phyloP scores from a whole-genome alignment of 2,329 filamentous ascomycete species.

The Tolypocladium tundrense region DNA sequence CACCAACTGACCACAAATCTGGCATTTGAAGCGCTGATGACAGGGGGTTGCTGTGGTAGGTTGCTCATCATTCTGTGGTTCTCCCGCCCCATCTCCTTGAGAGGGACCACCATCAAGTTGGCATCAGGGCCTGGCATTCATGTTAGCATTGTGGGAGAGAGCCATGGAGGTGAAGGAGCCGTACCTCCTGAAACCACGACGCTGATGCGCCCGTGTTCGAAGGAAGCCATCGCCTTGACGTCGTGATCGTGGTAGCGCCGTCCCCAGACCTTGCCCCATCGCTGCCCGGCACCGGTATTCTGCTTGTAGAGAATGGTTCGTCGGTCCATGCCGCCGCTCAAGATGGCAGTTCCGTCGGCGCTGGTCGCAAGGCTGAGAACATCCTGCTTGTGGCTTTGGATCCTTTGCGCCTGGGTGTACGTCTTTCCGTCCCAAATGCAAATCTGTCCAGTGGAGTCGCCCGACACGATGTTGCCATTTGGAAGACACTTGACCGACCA shows the following conservation, averaged over 20 bases:
- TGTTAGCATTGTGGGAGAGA: slow-evolving; percentile 2
- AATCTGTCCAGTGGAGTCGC: slow-evolving; percentile 88
- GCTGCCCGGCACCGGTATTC: slow-evolving; percentile 44
- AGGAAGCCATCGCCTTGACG: slow-evolving; percentile 87
- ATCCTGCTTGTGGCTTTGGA: slow-evolving; percentile 82
- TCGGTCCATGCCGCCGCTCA: slow-evolving; percentile 88
- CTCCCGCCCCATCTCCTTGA: slow-evolving; percentile 65
- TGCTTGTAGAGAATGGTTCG: slow-evolving; percentile 75
- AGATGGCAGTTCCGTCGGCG: slow-evolving; percentile 67
- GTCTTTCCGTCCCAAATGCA: slow-evolving; percentile 91
- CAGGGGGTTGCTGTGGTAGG: slow-evolving; percentile 66
- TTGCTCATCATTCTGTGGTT: slow-evolving; percentile 74
- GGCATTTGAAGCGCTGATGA: slow-evolving; percentile 62
- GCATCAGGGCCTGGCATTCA: slow-evolving; percentile 63
- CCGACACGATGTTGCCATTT: slow-evolving; percentile 84
- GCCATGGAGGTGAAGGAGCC: not conserved
- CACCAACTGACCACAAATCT: slow-evolving; percentile 85
- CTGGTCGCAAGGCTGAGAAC: slow-evolving; percentile 80
- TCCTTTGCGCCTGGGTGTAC: slow-evolving; percentile 75
- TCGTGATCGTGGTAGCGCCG: slow-evolving; percentile 85
- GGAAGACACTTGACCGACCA: slow-evolving; percentile 88
- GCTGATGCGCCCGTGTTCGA: slow-evolving; percentile 74
- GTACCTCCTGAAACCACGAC: slow-evolving; percentile 83
- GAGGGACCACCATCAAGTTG: slow-evolving; percentile 68
- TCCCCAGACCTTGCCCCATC: slow-evolving; percentile 82